Evolutionary conservation across 805 yeast genomes (phyloP), one percentile per base, ranked within the genome.

Genomic region (Kregervanrija pseudodelftensis): DNA sequence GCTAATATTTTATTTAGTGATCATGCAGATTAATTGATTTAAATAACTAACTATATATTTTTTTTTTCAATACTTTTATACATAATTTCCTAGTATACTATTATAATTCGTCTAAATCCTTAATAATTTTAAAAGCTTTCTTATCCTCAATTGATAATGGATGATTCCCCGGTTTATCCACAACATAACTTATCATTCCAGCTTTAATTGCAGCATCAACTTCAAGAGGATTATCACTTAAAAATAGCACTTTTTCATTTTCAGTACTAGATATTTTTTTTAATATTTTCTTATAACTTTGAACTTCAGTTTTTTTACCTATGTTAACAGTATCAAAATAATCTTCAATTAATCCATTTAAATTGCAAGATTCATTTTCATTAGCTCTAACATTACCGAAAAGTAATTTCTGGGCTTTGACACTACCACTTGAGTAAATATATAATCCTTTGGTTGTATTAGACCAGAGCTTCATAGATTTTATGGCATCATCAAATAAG

Each of bases 341-440:
- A 12, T 83, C 95, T 7, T 66, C 48, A 15, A 90, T 58, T 16
- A 61, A 59, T 1, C 63, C 60, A 37, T 76, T 83, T 55, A 87
- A 60, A 60, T 85, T 85, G 17, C 67, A 58, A 15, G 55, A 48
- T 8, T 49, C 44, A 9, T 63, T 63, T 4, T 66, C 64, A 12
- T 45, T 40, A 2, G 37, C 33, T 42, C 66, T 66, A 9, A 85
- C 90, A 58, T 85, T 75, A 0, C 71, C 72, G 57, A 90, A 87
- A 46, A 90, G 64, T 48, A 90, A 66, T 54, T 81, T 83, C 55
- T 90, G 98, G 0, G 97, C 97, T 47, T 80, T 76, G 17, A 90
- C 79, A 37, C 93, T 82, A 0, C 98, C 98, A 28, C 95, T 85
- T 0, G 96, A 88, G 64, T 90, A 90, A 14, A 90, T 87, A 57